Evolutionary conservation across 176 grass and related monocot genomes (phyloP).

Genomic region (Oryza brachyantha): DNA sequence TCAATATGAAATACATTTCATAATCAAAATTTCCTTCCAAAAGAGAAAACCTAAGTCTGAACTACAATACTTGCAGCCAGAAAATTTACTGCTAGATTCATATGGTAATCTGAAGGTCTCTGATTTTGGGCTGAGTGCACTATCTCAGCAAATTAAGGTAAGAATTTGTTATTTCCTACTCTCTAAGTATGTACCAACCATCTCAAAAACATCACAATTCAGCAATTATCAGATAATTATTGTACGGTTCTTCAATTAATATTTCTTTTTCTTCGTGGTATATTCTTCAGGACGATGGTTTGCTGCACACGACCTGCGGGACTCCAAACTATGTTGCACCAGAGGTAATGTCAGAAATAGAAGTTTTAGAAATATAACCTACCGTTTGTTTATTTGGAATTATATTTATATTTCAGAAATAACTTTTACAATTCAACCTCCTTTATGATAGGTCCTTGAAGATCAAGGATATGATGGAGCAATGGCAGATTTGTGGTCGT

Average conservation of each 20-base stretch:
- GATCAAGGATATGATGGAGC: conserved; percentile 97
- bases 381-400: not conserved
- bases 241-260: not conserved
- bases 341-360: conserved; percentile 47
- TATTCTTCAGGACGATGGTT: conserved; percentile 74
- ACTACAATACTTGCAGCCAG: conserved; percentile 55
- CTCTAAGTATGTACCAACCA: not conserved
- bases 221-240: not conserved
- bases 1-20: conserved; percentile 5
- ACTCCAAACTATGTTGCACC: conserved; percentile 99
- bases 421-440: not conserved
- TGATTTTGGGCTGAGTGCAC: conserved; percentile 87
- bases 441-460: conserved; percentile 68
- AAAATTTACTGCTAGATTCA: conserved; percentile 87
- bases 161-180: not conserved
- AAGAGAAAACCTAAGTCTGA: not conserved
- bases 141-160: conserved; percentile 94
- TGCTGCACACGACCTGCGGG: conserved; percentile 92
- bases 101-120: conserved; percentile 86
- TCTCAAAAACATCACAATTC: not conserved
- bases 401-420: not conserved
- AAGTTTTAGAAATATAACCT: not conserved
- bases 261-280: conserved; percentile 9
- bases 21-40: conserved; percentile 11
- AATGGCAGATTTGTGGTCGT: conserved; percentile 97